phyloP scores from a whole-genome alignment of 495 filamentous ascomycete species.

The Podospora fimiseda region DNA sequence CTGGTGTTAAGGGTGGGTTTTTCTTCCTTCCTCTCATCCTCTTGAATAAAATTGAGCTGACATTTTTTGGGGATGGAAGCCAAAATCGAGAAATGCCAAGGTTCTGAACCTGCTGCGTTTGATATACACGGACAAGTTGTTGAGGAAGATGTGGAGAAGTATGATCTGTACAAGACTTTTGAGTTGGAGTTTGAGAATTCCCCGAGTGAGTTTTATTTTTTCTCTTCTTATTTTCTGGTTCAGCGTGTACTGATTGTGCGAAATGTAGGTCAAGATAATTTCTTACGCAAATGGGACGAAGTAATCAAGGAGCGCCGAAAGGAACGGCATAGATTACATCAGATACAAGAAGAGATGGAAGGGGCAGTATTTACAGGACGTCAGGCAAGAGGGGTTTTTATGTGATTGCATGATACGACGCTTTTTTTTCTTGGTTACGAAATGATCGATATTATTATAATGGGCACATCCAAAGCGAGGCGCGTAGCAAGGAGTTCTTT shows the following conservation, averaged over 20 bases:
- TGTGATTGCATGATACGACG: neutral
- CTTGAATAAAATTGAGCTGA: neutral
- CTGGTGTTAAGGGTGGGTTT: constrained; percentile 23
- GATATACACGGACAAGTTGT: constrained; percentile 25
- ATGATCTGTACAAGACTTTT: constrained; percentile 31
- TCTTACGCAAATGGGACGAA: constrained; percentile 30
- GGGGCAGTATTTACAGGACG: constrained; percentile 24
- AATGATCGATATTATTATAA: neutral
- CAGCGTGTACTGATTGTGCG: neutral
- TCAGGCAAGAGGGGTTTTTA: constrained; percentile 20
- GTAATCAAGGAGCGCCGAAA: constrained; percentile 25
- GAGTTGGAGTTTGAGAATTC: constrained; percentile 36
- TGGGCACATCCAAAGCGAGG: no score
- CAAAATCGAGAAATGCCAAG: constrained; percentile 17
- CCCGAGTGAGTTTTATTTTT: constrained; percentile 19
- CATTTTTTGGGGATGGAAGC: constrained; percentile 7
- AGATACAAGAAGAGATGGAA: constrained; percentile 30
- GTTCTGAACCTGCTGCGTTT: constrained; percentile 21
- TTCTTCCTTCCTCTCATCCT: neutral
- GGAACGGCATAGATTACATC: constrained; percentile 21
- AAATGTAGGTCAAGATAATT: constrained; percentile 24
- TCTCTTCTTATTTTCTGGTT: neutral
- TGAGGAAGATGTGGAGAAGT: constrained; percentile 23
- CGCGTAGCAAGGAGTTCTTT: no score
- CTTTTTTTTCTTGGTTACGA: constrained; percentile 4